Evolutionary conservation across 352 stramenopile species (phyloP).

Genomic region (Pythium periplocum): DNA sequence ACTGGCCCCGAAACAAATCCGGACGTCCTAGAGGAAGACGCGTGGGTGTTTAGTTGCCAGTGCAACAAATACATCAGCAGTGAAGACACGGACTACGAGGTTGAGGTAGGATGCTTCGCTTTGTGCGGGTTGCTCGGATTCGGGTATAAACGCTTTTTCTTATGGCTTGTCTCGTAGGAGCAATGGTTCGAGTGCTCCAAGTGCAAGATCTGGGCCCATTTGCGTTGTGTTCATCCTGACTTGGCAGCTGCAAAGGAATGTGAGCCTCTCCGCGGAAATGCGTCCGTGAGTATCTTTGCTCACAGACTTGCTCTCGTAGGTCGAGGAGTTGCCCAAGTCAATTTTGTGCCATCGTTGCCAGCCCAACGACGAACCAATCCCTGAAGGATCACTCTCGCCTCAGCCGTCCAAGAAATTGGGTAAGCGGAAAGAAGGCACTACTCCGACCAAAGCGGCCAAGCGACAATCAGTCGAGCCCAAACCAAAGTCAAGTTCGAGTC

Average conservation of each 20-base stretch:
- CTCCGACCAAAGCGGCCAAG: conserved; percentile 26
- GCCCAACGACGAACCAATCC: conserved; percentile 2
- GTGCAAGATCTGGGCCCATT: conserved; percentile 74
- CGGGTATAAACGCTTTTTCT: too few relatives aligned
- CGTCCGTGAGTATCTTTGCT: not conserved
- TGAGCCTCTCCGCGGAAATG: not conserved
- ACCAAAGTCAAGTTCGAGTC: not conserved
- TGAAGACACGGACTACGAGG: conserved; percentile 31
- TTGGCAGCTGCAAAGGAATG: conserved; percentile 25
- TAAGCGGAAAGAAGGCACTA: conserved; percentile 14
- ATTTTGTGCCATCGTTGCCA: conserved; percentile 56
- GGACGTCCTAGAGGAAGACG: conserved; percentile 38
- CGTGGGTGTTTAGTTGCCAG: conserved; percentile 72
- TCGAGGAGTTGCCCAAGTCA: conserved; percentile 38
- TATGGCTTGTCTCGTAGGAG: conserved; percentile 23
- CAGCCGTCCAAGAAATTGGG: conserved; percentile 2
- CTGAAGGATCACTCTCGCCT: conserved; percentile 1
- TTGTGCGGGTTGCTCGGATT: too few relatives aligned
- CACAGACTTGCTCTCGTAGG: conserved; percentile 8
- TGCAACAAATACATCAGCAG: conserved; percentile 68
- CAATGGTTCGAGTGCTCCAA: conserved; percentile 81
- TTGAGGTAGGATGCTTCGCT: conserved; percentile 34
- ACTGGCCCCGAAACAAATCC: conserved; percentile 17
- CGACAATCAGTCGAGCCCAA: conserved; percentile 6
- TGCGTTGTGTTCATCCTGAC: conserved; percentile 56